Base-by-base conservation (phyloP, 2,329 filamentous ascomycete genomes). In the Aspergillus eucalypticola region DNA sequence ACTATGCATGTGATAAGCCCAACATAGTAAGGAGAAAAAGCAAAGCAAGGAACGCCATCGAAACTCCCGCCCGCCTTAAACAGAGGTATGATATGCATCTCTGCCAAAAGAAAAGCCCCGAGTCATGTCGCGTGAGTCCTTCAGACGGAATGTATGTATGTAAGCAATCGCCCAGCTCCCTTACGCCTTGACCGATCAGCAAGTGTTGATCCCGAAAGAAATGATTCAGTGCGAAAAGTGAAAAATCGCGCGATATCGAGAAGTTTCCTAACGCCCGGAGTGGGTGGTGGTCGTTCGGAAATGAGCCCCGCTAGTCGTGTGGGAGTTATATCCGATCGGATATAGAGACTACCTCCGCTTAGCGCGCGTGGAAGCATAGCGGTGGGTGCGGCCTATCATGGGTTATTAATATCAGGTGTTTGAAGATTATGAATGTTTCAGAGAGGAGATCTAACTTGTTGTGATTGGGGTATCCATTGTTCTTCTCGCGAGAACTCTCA, bases 401-500 rank as follows among this genome's bases (percentile, higher is more conserved):
- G 13, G 23, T 7, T 17, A 54, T 64, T 32, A 64, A 58, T n/a
- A 32, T 46, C 4, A 35, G 19, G 19, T 10, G 21, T 17, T 21
- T 13, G 15, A n/a, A n/a, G n/a, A n/a, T 21, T 15, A 29, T 15
- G 48, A 32, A 21, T 52, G 13, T 41, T 13, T 25, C 13, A n/a
- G 11, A 41, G 49, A 32, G 11, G 6, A 8, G 25, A 67, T 11
- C 71, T 69, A 69, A 78, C 73, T 77, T 77, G 58, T 71, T 74
- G 49, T 71, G 69, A 63, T 74, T 74, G 13, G 76, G 71, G 51
- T 72, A 75, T 35, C 74, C 75, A 11, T 69, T 69, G 46, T 72
- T 77, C 63, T 71, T 73, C 62, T 79, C 75, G 35, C 76, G 73
- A 35, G 76, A 78, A 60, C 78, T 80, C 61, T 80, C 78, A 10